Base-by-base conservation (phyloP, 2,329 filamentous ascomycete genomes). In the Mollisia scopiformis region DNA sequence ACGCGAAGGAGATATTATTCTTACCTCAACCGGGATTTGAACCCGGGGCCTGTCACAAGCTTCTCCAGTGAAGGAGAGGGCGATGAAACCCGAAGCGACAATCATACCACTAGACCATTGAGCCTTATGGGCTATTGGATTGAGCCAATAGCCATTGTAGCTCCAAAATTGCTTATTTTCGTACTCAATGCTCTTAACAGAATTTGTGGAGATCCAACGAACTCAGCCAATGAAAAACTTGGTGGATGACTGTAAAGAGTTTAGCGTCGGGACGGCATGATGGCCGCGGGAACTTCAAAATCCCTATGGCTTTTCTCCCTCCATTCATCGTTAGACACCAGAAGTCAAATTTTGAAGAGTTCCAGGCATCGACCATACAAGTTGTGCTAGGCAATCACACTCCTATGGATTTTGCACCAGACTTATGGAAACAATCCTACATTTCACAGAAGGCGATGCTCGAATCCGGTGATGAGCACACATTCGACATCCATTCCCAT, bases 41-140 rank as follows among this genome's bases (percentile, higher is more conserved):
- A 51, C 49, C 49, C 49, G 49, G 49, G 49, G 16, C 49, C 73
- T 75, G 73, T 73, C 72, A 75, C 72, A 75, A 60, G 57, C 57
- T 59, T 65, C 68, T 66, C 67, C 64, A 55, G 6, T 19, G 56
- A 64, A 63, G 59, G 66, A 68, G 59, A 68, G 68, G 71, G 62
- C 28, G 19, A 33, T 41, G 50, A 35, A 57, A 66, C 73, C 73
- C 73, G 73, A 75, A 75, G 73, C 73, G 69, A 73, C 73, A 74
- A 75, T 75, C 73, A 75, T 75, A 75, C 73, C 68, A 74, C 72
- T 74, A 74, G 72, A 74, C 72, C 72, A 74, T 72, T 72, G 67
- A 71, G 67, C 67, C 68, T n/a, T 37, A 16, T 4, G 13, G 13
- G 6, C 6, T 13, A 7, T 33, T 33, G 6, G 31, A 33, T 13